Conservation (phyloP, 2,329 filamentous ascomycete genomes). For the Xylariaceae sp. region DNA sequence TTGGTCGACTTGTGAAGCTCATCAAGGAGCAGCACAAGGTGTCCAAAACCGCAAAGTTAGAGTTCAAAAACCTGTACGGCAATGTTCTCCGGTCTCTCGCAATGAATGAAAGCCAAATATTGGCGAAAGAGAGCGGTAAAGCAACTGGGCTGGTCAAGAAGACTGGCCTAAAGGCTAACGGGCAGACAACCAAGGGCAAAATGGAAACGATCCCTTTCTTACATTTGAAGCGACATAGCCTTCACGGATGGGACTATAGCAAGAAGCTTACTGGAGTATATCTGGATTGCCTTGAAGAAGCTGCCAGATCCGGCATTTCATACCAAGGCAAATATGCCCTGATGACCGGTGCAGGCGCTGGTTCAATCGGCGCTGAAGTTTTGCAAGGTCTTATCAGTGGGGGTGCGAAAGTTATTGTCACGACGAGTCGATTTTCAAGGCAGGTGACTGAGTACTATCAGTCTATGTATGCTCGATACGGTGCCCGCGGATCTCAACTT, state of each 20-base stretch:
- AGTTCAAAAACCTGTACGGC: slow-evolving; percentile 92
- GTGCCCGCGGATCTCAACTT: slow-evolving; percentile 89
- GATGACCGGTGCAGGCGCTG: slow-evolving; percentile 97
- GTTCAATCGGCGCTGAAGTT: slow-evolving; percentile 95
- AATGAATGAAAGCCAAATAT: slow-evolving; percentile 98
- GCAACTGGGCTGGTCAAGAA: slow-evolving; percentile 47
- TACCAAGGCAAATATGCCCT: slow-evolving; percentile 94
- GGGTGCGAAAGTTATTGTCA: slow-evolving; percentile 94
- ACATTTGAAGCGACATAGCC: slow-evolving; percentile 88
- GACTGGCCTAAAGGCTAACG: slow-evolving; percentile 47
- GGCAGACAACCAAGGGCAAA: slow-evolving; percentile 71
- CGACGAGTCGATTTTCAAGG: slow-evolving; percentile 91
- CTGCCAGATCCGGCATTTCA: slow-evolving; percentile 80
- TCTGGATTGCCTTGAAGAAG: slow-evolving; percentile 84
- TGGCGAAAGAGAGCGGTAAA: slow-evolving; percentile 80
- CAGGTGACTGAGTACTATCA: slow-evolving; percentile 99
- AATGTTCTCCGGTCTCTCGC: slow-evolving; percentile 90
- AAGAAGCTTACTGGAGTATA: slow-evolving; percentile 96
- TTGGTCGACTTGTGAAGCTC: slow-evolving; percentile 93
- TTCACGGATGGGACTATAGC: slow-evolving; percentile 98
- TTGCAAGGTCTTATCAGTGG: slow-evolving; percentile 93
- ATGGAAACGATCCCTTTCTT: slow-evolving; percentile 97
- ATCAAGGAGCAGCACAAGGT: slow-evolving; percentile 98
- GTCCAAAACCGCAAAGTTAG: slow-evolving; percentile 90
- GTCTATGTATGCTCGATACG: slow-evolving; percentile 93